These are phyloP conservation scores for Penicillium capsulatum DNA, from an alignment of 2,329 filamentous ascomycete species.

Conservation along the genomic window DNA sequence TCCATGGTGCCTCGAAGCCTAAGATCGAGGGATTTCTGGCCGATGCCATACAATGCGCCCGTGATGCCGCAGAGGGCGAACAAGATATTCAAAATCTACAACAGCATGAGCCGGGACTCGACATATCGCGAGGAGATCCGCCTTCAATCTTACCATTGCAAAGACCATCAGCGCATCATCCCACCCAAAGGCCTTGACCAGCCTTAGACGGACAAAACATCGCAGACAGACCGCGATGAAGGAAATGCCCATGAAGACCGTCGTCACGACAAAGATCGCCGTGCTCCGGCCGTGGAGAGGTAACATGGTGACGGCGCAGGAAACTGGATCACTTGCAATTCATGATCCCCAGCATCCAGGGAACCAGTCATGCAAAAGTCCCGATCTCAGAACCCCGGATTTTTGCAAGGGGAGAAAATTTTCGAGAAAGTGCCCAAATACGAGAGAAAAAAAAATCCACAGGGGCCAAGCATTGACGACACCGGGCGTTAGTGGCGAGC, in stretches of 20 bases:
- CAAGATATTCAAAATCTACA: conserved; percentile 32
- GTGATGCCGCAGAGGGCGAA: conserved; percentile 36
- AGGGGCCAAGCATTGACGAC: conserved; percentile 15
- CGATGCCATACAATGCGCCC: conserved; percentile 33
- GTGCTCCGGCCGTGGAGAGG: conserved; percentile 18
- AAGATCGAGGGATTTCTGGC: conserved; percentile 20
- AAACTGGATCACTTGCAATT: conserved; percentile 10
- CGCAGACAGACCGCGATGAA: conserved; percentile 18
- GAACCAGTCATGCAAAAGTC: no score
- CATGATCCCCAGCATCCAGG: conserved; percentile 5
- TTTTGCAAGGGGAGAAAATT: not conserved
- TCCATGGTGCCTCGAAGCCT: conserved; percentile 22
- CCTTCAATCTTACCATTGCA: conserved; percentile 23
- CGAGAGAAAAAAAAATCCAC: conserved; percentile 1
- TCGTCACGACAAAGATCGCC: conserved; percentile 16
- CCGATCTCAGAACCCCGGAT: no score
- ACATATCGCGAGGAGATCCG: no score
- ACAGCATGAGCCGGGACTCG: no score
- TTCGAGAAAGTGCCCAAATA: conserved; percentile 1
- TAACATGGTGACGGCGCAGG: conserved; percentile 24
- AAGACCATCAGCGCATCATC: conserved; percentile 24
- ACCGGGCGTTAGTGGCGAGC: conserved; percentile 15
- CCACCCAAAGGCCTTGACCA: conserved; percentile 23
- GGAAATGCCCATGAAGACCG: conserved; percentile 19
- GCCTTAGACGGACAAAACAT: conserved; percentile 20